Percentiles rank a stretch among this genome's conserved stretches.
phyloP scores from a whole-genome alignment of 179 eudicot species.

The Beta lomatogona region DNA sequence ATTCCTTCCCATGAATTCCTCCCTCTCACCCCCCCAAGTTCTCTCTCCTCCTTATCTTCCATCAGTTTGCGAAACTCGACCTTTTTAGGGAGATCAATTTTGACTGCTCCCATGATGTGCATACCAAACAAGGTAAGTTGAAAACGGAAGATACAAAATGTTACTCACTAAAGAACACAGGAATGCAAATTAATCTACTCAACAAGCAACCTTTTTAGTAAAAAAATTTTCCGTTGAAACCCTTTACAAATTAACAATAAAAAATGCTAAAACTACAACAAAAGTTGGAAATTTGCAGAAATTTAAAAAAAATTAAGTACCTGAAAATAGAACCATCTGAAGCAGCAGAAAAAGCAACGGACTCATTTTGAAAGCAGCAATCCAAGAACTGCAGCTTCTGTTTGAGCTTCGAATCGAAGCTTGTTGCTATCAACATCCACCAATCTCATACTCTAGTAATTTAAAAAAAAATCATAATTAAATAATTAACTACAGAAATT shows the following conservation, averaged over 20 bases:
- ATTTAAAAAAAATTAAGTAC: conserved; percentile 24
- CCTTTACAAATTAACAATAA: neutral
- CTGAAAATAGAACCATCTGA: conserved; percentile 70
- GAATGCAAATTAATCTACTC: too few relatives aligned
- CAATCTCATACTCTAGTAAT: conserved; percentile 58
- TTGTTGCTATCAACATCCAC: conserved; percentile 57
- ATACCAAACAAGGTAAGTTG: neutral
- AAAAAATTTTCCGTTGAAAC: neutral
- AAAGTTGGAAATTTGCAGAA: neutral
- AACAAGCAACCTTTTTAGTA: too few relatives aligned
- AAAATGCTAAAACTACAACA: neutral
- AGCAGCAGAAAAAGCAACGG: conserved; percentile 53
- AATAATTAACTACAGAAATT: neutral
- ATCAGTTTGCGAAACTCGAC: neutral
- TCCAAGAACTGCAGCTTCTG: conserved; percentile 67
- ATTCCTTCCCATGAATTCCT: neutral
- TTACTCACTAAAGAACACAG: too few relatives aligned
- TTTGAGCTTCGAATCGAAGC: conserved; percentile 56
- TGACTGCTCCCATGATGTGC: neutral
- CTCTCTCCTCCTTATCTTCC: neutral
- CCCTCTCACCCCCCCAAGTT: neutral
- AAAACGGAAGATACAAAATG: too few relatives aligned
- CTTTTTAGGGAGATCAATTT: neutral
- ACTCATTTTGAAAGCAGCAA: conserved; percentile 73
- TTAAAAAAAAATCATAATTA: neutral